Evolutionary conservation across 495 filamentous ascomycete genomes (phyloP).

Genomic region (Massariosphaeria phaeospora): DNA sequence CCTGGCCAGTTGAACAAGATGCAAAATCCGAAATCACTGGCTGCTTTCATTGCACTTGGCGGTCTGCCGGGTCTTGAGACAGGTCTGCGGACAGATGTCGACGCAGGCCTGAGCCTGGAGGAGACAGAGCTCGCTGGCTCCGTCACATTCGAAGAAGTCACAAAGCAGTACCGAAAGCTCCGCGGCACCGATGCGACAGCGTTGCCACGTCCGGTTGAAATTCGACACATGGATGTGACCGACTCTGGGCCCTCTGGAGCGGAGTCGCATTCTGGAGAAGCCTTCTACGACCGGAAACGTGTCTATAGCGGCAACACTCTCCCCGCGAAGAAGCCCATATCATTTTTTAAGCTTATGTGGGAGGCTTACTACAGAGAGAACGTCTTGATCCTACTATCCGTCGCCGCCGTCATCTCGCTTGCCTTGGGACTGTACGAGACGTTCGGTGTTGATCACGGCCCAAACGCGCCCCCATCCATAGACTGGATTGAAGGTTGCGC

Average conservation of each 20-base stretch:
- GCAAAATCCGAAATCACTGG: constrained; percentile 74
- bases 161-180: constrained; percentile 18
- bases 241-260: constrained; percentile 36
- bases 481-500: constrained; percentile 49
- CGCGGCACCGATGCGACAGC: constrained; percentile 3
- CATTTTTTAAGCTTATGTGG: constrained; percentile 69
- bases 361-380: constrained; percentile 74
- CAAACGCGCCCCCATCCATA: constrained; percentile 34
- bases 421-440: constrained; percentile 71
- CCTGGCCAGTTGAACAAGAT: constrained; percentile 77
- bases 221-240: constrained; percentile 28
- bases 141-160: constrained; percentile 64
- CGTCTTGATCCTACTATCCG: constrained; percentile 70
- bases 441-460: constrained; percentile 39
- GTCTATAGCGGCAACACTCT: constrained; percentile 65
- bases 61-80: constrained; percentile 71
- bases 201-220: constrained; percentile 18
- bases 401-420: constrained; percentile 75
- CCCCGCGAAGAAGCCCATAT: constrained; percentile 66
- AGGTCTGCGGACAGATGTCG: constrained; percentile 65
- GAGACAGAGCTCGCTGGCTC: constrained; percentile 60
- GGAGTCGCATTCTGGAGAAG: constrained; percentile 36
- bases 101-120: constrained; percentile 67
- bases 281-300: constrained; percentile 59
- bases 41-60: constrained; percentile 72